Percentiles rank a stretch among this genome's conserved stretches.
Conservation (phyloP, 495 filamentous ascomycete species). For the Durotheca rogersii region DNA sequence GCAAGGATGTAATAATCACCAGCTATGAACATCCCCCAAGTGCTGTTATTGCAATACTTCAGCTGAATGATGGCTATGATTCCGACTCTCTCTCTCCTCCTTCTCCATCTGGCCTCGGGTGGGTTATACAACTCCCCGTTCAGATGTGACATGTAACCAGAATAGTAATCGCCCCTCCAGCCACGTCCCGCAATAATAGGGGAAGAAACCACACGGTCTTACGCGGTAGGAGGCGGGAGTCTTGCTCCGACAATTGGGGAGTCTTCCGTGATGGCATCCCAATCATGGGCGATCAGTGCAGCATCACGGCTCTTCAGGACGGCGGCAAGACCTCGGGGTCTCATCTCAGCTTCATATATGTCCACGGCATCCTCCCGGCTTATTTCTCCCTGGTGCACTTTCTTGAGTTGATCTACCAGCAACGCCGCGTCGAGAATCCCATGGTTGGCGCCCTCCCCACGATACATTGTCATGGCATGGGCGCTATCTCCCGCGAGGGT, state of each 20-base stretch:
- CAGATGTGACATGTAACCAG: no score
- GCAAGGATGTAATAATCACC: no score
- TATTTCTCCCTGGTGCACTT: constrained; percentile 7
- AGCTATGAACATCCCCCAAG: no score
- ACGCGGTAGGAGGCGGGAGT: constrained; percentile 2
- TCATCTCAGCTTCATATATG: constrained; percentile 53
- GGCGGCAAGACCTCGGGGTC: constrained; percentile 46
- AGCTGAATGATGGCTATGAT: no score
- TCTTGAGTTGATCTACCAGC: constrained; percentile 38
- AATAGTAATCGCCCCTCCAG: no score
- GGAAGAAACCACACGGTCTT: no score
- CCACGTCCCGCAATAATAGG: no score
- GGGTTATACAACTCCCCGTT: no score
- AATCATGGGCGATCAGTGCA: constrained; percentile 59
- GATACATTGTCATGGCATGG: constrained; percentile 63
- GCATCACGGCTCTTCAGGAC: constrained; percentile 55
- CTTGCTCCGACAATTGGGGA: constrained; percentile 10
- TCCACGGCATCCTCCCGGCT: constrained; percentile 37
- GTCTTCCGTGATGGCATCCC: constrained; percentile 35
- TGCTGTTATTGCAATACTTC: no score
- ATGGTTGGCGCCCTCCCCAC: constrained; percentile 63
- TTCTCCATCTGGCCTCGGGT: no score
- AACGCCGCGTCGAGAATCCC: constrained; percentile 54
- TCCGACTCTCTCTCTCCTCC: no score
- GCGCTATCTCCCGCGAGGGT: constrained; percentile 57